Evolutionary conservation across 352 stramenopile species (phyloP).

Genomic region (Lagenidium giganteum): DNA sequence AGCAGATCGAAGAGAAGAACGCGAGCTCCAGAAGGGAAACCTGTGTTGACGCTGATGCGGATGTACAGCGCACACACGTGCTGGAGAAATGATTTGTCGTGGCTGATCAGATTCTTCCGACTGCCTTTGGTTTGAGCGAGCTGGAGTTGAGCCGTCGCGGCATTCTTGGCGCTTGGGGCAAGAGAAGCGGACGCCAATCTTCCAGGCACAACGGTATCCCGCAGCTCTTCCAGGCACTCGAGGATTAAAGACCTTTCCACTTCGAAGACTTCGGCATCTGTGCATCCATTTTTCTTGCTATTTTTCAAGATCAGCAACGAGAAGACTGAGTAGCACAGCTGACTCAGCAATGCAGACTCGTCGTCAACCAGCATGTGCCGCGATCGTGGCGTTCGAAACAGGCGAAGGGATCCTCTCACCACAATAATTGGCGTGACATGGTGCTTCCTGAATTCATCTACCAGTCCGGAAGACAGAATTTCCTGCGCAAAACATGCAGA

Average conservation of each 20-base stretch:
- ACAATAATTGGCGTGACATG: too few relatives aligned
- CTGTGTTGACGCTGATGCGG: constrained; percentile 21
- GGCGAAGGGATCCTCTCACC: too few relatives aligned
- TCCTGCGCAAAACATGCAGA: too few relatives aligned
- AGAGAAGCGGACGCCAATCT: constrained; percentile 3
- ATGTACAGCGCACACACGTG: constrained; percentile 36
- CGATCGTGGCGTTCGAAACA: too few relatives aligned
- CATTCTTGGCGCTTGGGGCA: not conserved
- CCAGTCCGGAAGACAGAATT: too few relatives aligned
- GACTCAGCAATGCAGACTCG: too few relatives aligned
- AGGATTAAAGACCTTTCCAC: not conserved
- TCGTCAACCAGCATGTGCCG: too few relatives aligned
- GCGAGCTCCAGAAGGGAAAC: constrained; percentile 18
- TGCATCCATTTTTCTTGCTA: too few relatives aligned
- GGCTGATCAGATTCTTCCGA: constrained; percentile 11
- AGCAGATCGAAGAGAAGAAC: constrained; percentile 46
- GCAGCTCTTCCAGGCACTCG: constrained; percentile 4
- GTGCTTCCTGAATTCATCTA: too few relatives aligned
- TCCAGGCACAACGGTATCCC: constrained; percentile 4
- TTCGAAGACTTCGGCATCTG: not conserved
- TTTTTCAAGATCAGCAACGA: too few relatives aligned
- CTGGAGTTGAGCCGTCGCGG: not conserved
- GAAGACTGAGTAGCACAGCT: too few relatives aligned
- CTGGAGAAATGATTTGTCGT: constrained; percentile 35
- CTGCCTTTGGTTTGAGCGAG: not conserved